Base-by-base conservation (phyloP, 768 basidiomycete genomes). In the Suillus tomentosus region DNA sequence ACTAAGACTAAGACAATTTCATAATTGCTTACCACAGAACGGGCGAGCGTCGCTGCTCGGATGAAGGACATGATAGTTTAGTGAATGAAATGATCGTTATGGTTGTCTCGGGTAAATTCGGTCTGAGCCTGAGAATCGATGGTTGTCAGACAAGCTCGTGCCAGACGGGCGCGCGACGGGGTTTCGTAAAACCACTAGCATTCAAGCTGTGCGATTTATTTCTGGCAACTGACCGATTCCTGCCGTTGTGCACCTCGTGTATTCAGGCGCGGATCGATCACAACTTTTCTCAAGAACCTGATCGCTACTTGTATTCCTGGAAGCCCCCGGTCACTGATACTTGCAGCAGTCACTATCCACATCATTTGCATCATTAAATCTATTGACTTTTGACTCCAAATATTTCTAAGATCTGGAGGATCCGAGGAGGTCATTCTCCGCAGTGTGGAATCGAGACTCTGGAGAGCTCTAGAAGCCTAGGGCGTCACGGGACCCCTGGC, bases 31-130 rank as follows among this genome's bases (percentile, higher is more conserved):
- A 82, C 83, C 66, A 80, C 68, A 53, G 80, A 79, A 67, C 82
- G 83, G 22, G 81, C 75, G 45, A 81, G 62, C 13, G 74, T 72
- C 22, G 79, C 74, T 63, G 72, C 70, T 14, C 76, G 77, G 58
- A 81, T 64, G 70, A 84, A 78, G 39, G 81, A 82, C 83, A 86
- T 31, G 31, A 31, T 85, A 37, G 13, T 72, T 64, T 71, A 57
- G 45, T 63, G 54, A 19, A 55, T 37, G 39, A 31, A 31, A 34
- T n/a, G 43, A 5, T 10, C 11, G 47, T 54, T 4, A 31, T 5
- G 31, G 31, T 31, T 31, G 61, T 40, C 36, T 47, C 58, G 60
- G 62, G 22, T 14, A 13, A 54, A 54, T 36, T 34, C 53, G 34
- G 53, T 54, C 34, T 36, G 54, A 56, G 67, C 69, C 69, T 70